phyloP scores from a whole-genome alignment of 108 stramenopile species.

The Pelagomonas calceolata region DNA sequence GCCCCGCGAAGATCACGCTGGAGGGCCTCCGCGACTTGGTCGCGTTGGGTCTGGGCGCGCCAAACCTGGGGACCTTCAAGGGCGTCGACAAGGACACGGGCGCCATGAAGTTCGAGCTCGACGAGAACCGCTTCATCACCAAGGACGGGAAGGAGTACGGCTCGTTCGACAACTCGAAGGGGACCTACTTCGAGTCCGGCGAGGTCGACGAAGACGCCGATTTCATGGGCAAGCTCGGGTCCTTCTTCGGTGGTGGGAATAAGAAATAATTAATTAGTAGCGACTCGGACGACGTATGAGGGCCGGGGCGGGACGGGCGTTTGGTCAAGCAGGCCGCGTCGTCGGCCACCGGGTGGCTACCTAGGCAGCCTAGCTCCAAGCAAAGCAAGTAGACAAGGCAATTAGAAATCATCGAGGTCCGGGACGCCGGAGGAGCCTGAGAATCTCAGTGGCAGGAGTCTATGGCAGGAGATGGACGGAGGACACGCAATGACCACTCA shows the following conservation, averaged over 20 bases:
- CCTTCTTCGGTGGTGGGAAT: not conserved
- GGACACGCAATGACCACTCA: no score
- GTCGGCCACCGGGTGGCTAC: no score
- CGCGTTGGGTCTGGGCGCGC: not conserved
- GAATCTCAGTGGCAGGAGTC: no score
- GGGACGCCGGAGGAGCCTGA: no score
- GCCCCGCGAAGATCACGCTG: not conserved
- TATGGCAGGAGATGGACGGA: no score
- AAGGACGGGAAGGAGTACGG: not conserved
- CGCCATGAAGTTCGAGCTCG: not conserved
- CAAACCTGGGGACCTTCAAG: not conserved
- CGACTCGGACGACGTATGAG: no score
- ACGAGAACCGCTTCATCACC: not conserved
- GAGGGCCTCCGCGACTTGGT: not conserved
- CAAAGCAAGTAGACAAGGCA: no score
- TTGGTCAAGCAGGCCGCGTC: no score
- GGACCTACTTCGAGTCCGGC: not conserved
- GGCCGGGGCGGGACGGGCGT: no score
- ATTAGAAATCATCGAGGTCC: no score
- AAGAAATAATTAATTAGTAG: no score
- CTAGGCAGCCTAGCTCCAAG: no score
- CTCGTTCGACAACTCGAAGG: not conserved
- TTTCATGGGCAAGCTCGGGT: not conserved
- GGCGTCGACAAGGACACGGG: not conserved
- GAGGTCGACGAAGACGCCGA: not conserved